Evolutionary conservation across 2,329 filamentous ascomycete species (phyloP).

Genomic region (Allantophomopsis lycopodina): DNA sequence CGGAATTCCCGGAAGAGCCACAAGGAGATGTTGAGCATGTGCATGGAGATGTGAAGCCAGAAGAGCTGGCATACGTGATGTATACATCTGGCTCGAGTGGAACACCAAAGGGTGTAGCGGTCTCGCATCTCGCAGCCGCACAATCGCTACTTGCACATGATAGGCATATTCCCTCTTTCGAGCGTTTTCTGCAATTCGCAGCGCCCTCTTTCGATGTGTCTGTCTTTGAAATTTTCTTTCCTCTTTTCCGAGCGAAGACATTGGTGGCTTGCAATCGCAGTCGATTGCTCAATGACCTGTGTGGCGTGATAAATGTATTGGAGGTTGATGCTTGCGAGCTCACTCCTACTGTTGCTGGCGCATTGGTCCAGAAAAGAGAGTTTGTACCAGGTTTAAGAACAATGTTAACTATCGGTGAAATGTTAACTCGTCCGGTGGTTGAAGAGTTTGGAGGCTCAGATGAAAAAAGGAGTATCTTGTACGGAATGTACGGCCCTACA

Average conservation of each 20-base stretch:
- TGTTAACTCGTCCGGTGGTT: slow-evolving; percentile 69
- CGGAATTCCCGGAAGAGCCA: slow-evolving; percentile 16
- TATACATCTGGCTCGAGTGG: slow-evolving; percentile 90
- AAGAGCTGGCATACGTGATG: slow-evolving; percentile 67
- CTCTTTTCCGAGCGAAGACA: slow-evolving; percentile 59
- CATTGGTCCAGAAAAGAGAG: slow-evolving; percentile 53
- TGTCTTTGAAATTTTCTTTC: slow-evolving; percentile 91
- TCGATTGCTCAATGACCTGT: slow-evolving; percentile 63
- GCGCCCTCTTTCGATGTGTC: slow-evolving; percentile 90
- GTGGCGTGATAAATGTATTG: slow-evolving; percentile 47
- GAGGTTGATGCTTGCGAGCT: slow-evolving; percentile 74
- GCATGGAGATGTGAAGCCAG: neutral
- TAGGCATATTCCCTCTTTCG: slow-evolving; percentile 60
- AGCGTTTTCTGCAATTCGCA: slow-evolving; percentile 80
- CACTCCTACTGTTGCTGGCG: slow-evolving; percentile 76
- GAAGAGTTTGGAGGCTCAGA: slow-evolving; percentile 55
- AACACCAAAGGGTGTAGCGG: slow-evolving; percentile 71
- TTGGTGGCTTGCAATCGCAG: slow-evolving; percentile 57
- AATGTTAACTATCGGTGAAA: slow-evolving; percentile 82
- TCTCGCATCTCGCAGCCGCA: slow-evolving; percentile 68
- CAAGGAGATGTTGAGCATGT: neutral
- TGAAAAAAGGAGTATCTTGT: slow-evolving; percentile 46
- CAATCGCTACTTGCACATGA: slow-evolving; percentile 78
- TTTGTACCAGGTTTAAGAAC: slow-evolving; percentile 56
- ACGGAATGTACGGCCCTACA: slow-evolving; percentile 91